Evolutionary conservation across 2,329 filamentous ascomycete species (phyloP), one percentile per base, ranked within the genome.

Genomic region (Ploettnerulaceae sp.): DNA sequence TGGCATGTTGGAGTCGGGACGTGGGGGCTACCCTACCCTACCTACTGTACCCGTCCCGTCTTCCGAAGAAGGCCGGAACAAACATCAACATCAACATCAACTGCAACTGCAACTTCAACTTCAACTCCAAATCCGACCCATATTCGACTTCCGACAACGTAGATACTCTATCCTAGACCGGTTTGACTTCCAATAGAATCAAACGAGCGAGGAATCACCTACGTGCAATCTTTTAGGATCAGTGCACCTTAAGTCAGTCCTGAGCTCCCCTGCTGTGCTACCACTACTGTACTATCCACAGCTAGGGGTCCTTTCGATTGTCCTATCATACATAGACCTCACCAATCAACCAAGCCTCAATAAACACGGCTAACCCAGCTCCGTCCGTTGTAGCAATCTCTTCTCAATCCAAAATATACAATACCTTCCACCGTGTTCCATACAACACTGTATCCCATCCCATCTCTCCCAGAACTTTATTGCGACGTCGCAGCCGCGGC

Each of bases 291-390:
- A 29, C 9, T 15, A 36, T 25, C 26, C 20, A 17, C 21, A 21
- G 24, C 41, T 15, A 35, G 44, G 14, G 22, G 25, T 36, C 15
- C 24, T 26, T 20, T 24, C 18, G 20, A 47, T 47, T 47, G 48
- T 31, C 43, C 38, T 47, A 50, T 50, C 43, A 47, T n/a, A n/a
- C n/a, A n/a, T 33, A 35, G 21, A 38, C 42, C 25, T 36, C 40
- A 44, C 36, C n/a, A n/a, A n/a, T n/a, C 28, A 22, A 49, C 32
- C 22, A 45, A 37, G n/a, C 18, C 37, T 43, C 12, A 11, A 20
- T 25, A 29, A 44, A 34, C 31, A 35, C 24, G 24, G 36, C 12
- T 36, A n/a, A 35, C 14, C n/a, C 47, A 25, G 33, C 34, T 15
- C 20, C 32, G 38, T 41, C 34, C 34, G 35, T 26, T 34, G 43